These are phyloP conservation scores for sunflower (Helianthus annuus) DNA, from an alignment of 129 eudicot species.

Conservation along the genomic window HanXRQr2.0-SUNRISE NC_035444.2:136846201-136846700, in stretches of 20 bases:
- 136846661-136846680: constrained; percentile 40
- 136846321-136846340: constrained; percentile 64
- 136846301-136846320: constrained; percentile 59
- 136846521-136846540: constrained; percentile 63
- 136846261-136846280: constrained; percentile 81
- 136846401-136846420: constrained; percentile 54
- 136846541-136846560: constrained; percentile 74
- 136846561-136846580: constrained; percentile 77
- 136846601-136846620: constrained; percentile 58
- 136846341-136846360: constrained; percentile 60
- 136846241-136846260: constrained; percentile 54
- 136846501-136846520: constrained; percentile 50
- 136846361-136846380: constrained; percentile 68
- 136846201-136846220: constrained; percentile 50
- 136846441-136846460: constrained; percentile 80
- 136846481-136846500: constrained; percentile 56
- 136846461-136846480: constrained; percentile 68
- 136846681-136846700: constrained; percentile 32
- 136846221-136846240: constrained; percentile 42
- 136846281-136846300: constrained; percentile 56
- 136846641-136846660: constrained; percentile 65
- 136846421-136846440: constrained; percentile 60
- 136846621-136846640: constrained; percentile 80
- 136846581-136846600: constrained; percentile 56
- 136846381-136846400: constrained; percentile 43